A percentile compares a stretch with the other conserved stretches of the same genome.
Evolutionary conservation across 345 rosid genomes (phyloP).

Genomic region (Moricandia moricandioides): DNA sequence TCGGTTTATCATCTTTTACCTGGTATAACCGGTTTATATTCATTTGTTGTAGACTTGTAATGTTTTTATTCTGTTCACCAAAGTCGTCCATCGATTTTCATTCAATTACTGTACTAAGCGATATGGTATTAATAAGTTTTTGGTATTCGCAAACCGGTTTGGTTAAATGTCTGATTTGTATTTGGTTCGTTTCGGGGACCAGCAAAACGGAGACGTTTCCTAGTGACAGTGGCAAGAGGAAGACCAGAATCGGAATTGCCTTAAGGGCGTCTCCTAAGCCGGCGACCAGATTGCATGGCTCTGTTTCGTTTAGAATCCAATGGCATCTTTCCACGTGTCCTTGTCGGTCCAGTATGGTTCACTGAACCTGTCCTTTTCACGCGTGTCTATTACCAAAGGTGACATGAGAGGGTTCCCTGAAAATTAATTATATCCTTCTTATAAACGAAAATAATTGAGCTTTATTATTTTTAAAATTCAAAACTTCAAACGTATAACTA

Average conservation of each 20-base stretch:
- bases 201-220: background rate
- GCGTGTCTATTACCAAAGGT: slow-evolving; percentile 32
- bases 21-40: background rate
- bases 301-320: background rate
- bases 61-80: background rate
- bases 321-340: background rate
- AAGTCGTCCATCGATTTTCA: background rate
- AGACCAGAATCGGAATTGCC: background rate
- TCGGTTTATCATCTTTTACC: background rate
- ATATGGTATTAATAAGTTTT: too few relatives aligned
- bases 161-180: background rate
- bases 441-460: background rate
- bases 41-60: background rate
- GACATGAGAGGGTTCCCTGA: slow-evolving; percentile 1
- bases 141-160: too few relatives aligned
- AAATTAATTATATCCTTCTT: background rate
- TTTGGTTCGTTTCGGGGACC: background rate
- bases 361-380: slow-evolving; percentile 37
- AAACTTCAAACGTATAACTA: background rate
- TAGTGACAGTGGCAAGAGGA: background rate
- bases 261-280: background rate
- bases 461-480: slow-evolving; percentile 12
- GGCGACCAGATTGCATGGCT: background rate
- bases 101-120: too few relatives aligned
- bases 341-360: slow-evolving; percentile 37